These are phyloP conservation scores for Aleurites moluccanus DNA, from an alignment of 441 rosid species.

Conservation along the genomic window DNA sequence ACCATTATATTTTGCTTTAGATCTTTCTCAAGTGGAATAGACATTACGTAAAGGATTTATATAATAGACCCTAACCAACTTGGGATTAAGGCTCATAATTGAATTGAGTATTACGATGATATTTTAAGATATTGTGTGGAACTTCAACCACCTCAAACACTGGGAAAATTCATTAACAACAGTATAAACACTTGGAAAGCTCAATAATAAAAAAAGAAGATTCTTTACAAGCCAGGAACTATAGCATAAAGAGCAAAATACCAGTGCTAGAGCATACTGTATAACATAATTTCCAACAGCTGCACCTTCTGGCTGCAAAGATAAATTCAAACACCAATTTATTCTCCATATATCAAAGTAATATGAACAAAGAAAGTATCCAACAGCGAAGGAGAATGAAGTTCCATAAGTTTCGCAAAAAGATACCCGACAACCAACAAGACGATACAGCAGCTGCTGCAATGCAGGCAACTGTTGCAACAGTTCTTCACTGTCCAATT, in stretches of 20 bases:
- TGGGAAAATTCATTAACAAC: neutral
- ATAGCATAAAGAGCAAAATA: slow-evolving; percentile 31
- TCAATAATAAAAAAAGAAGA: neutral
- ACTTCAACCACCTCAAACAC: neutral
- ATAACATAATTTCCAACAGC: slow-evolving; percentile 81
- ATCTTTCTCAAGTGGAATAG: neutral
- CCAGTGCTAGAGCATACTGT: slow-evolving; percentile 96
- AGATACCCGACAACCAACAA: slow-evolving; percentile 89
- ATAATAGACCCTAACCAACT: no score
- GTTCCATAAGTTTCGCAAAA: slow-evolving; percentile 14
- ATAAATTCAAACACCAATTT: slow-evolving; percentile 13
- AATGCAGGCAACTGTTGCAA: slow-evolving; percentile 88
- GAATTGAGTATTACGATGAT: neutral
- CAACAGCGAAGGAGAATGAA: slow-evolving; percentile 4
- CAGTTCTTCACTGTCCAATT: slow-evolving; percentile 76
- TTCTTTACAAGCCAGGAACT: slow-evolving; percentile 8
- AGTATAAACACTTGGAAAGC: neutral
- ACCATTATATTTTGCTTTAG: neutral
- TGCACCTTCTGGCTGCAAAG: slow-evolving; percentile 95
- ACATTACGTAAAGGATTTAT: neutral
- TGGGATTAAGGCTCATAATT: neutral
- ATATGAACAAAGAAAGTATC: slow-evolving; percentile 8
- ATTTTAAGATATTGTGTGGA: neutral
- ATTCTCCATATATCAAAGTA: slow-evolving; percentile 16
- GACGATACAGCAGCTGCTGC: slow-evolving; percentile 88